Evolutionary conservation across 2,329 filamentous ascomycete species (phyloP).

Genomic region (Pezicula neosporulosa): DNA sequence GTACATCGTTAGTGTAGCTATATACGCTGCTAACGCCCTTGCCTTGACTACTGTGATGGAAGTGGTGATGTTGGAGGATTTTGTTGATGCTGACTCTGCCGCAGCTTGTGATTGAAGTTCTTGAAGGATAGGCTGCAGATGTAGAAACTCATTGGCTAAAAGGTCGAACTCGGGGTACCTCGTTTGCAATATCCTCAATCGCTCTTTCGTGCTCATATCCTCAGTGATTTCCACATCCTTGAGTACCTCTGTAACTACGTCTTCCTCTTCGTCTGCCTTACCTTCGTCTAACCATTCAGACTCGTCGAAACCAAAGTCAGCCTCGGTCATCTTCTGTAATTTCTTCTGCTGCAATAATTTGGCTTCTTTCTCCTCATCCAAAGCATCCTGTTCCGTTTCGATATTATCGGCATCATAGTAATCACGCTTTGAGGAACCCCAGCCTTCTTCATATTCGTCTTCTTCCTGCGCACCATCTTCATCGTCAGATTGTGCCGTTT

Average conservation of each 20-base stretch:
- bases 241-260: constrained; percentile 80
- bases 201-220: constrained; percentile 73
- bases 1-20: constrained; percentile 87
- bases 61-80: not conserved
- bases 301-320: constrained; percentile 92
- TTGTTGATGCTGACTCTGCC: constrained; percentile 18
- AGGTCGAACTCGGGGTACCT: constrained; percentile 92
- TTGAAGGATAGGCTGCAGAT: constrained; percentile 52
- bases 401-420: constrained; percentile 86
- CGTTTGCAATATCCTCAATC: constrained; percentile 68
- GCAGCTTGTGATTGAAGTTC: constrained; percentile 56
- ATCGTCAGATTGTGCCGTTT: constrained; percentile 44
- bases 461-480: constrained; percentile 54
- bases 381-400: constrained; percentile 64
- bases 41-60: constrained; percentile 58
- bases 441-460: constrained; percentile 63
- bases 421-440: constrained; percentile 84
- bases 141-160: constrained; percentile 65
- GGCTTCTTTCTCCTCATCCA: constrained; percentile 91
- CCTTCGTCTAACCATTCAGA: constrained; percentile 72
- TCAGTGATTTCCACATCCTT: constrained; percentile 79
- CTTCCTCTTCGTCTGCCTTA: constrained; percentile 44
- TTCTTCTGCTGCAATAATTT: constrained; percentile 88
- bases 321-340: constrained; percentile 80
- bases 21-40: constrained; percentile 78